Conservation (phyloP, 2,329 filamentous ascomycete genomes). For the Neoascochyta sp. region DNA sequence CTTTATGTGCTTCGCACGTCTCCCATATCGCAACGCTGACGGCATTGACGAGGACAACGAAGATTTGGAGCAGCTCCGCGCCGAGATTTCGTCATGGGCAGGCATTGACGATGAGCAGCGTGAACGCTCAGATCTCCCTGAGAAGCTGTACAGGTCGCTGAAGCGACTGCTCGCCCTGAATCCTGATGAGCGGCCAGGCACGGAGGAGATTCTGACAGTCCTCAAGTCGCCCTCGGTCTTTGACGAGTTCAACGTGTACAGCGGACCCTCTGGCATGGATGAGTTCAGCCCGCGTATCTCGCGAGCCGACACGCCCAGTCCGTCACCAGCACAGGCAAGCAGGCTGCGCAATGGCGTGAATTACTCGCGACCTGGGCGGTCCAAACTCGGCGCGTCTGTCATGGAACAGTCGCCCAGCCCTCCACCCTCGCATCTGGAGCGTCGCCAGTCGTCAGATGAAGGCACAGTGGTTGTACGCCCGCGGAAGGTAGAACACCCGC, state of each 20-base stretch:
- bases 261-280: constrained; percentile 30
- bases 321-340: constrained; percentile 21
- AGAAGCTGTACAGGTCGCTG: constrained; percentile 79
- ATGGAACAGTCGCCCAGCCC: constrained; percentile 37
- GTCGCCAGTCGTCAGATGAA: constrained; percentile 22
- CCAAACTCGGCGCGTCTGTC: constrained; percentile 32
- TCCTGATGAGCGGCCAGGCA: constrained; percentile 72
- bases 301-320: constrained; percentile 42
- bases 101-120: constrained; percentile 78
- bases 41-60: constrained; percentile 86
- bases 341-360: constrained; percentile 23
- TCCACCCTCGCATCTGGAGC: constrained; percentile 12
- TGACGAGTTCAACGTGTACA: constrained; percentile 45
- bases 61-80: constrained; percentile 78
- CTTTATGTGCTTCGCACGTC: constrained; percentile 89
- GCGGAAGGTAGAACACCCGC: constrained; percentile 27
- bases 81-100: constrained; percentile 81
- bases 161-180: constrained; percentile 76
- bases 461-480: constrained; percentile 29
- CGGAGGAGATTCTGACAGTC: constrained; percentile 76
- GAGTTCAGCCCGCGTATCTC: constrained; percentile 43
- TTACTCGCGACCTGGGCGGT: constrained; percentile 30
- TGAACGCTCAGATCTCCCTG: constrained; percentile 75
- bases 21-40: constrained; percentile 84
- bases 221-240: constrained; percentile 64